Evolutionary conservation across 305 asterid species (phyloP), one percentile per base, ranked within the genome.

Genomic region (Coffea humblotiana): DNA sequence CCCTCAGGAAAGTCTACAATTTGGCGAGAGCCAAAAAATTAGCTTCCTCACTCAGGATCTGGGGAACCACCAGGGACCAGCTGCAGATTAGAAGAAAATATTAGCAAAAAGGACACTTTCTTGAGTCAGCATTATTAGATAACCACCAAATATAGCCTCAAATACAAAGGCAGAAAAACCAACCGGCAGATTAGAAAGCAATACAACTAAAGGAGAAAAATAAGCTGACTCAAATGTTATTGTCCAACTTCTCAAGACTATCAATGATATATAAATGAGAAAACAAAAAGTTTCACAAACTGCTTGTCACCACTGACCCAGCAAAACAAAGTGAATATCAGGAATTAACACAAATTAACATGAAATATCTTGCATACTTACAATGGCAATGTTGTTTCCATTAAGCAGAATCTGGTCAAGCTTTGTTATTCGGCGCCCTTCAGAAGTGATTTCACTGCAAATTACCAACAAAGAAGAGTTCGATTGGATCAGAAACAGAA

Each of bases 331-430:
- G 19, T 18, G 0, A 19, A 25, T 4, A 27, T 47, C 29, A 15
- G 25, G 11, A 49, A 49, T 16, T n/a, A 71, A 75, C 11, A 7
- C 6, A n/a, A 32, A 51, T 45, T 18, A 37, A 37, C 43, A 37
- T 37, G 43, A 32, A 74, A 61, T 61, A 70, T 48, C 58, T 29
- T 25, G 19, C 45, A 19, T 51, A 79, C 91, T 88, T 82, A 88
- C 98, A 43, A 93, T 93, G 11, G 99, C 99, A 81, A 95, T 95
- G 87, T 93, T 92, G 92, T 95, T 95, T 58, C 97, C 98, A 27
- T 95, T 93, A 47, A 95, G 98, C 85, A 95, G 84, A 74, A 95
- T 95, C 83, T 95, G 99, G 78, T 93, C 99, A 71, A 95, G 92
- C 83, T 91, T 93, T 77, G 98, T 93, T 76, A 95, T 87, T 2